phyloP scores from a whole-genome alignment of 768 basidiomycete species.

The Asterophora lycoperdoides region DNA sequence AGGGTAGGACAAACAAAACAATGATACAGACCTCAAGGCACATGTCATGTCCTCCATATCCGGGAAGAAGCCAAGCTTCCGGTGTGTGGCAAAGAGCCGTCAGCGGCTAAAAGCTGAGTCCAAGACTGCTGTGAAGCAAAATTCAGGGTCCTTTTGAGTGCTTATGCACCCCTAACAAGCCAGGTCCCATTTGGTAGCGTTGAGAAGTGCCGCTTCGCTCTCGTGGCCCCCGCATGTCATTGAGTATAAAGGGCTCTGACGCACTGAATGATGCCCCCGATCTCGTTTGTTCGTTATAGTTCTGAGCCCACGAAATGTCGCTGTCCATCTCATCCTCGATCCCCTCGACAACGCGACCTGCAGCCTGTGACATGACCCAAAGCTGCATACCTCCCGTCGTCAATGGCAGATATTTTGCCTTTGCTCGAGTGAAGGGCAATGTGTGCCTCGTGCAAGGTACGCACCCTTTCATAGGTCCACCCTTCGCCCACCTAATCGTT shows the following conservation, averaged over 20 bases:
- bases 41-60: not conserved
- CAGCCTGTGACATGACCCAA: conserved; percentile 2
- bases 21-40: not conserved
- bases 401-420: conserved; percentile 44
- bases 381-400: conserved; percentile 30
- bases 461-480: conserved; percentile 23
- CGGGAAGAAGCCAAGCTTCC: not conserved
- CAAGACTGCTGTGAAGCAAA: not conserved
- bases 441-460: conserved; percentile 62
- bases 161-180: conserved; percentile 6
- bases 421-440: conserved; percentile 53
- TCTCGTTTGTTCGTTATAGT: not conserved
- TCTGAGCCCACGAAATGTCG: conserved; percentile 10
- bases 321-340: conserved; percentile 7
- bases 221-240: conserved; percentile 37
- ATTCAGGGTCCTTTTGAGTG: conserved; percentile 1
- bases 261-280: conserved; percentile 22
- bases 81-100: not conserved
- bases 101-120: not conserved
- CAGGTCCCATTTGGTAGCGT: conserved; percentile 19
- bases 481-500: not conserved
- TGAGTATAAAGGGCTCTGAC: conserved; percentile 35
- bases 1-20: too few species aligned
- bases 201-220: conserved; percentile 23
- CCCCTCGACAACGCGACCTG: not conserved